phyloP scores from a whole-genome alignment of 2,329 filamentous ascomycete species.

The Fusarium vanettenii region DNA sequence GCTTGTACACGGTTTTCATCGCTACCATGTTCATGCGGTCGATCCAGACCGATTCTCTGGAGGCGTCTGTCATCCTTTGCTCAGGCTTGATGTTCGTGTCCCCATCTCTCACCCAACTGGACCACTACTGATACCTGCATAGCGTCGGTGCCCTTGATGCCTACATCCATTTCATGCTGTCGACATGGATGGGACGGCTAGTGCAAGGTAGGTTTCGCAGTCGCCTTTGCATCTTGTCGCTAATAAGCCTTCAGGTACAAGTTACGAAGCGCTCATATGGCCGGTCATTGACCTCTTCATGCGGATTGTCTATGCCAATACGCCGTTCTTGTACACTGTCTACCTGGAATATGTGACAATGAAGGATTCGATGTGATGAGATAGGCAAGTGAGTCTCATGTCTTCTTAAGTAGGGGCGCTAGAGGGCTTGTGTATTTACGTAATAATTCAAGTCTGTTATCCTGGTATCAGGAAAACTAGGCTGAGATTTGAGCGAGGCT shows the following conservation, averaged over 20 bases:
- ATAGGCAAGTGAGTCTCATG: neutral
- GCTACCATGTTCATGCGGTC: neutral
- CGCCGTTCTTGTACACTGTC: neutral
- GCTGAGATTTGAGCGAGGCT: too few species aligned
- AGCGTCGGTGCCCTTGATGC: neutral
- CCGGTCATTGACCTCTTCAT: neutral
- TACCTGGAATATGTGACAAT: neutral
- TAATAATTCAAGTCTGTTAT: too few species aligned
- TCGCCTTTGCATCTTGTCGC: neutral
- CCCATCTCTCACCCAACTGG: too few species aligned
- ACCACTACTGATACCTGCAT: rapidly evolving
- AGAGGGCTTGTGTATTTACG: too few species aligned
- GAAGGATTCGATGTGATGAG: neutral
- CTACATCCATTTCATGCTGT: neutral
- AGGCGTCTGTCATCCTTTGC: too few species aligned
- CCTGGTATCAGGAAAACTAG: too few species aligned
- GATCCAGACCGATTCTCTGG: too few species aligned
- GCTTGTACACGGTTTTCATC: neutral
- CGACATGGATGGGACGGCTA: neutral
- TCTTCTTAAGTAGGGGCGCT: neutral
- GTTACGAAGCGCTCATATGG: neutral
- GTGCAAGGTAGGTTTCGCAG: neutral
- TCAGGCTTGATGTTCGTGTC: too few species aligned
- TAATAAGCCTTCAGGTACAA: neutral
- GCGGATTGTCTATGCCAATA: neutral